phyloP scores from a whole-genome alignment of 257 asterid species.

The Euphrasia confusa region DNA sequence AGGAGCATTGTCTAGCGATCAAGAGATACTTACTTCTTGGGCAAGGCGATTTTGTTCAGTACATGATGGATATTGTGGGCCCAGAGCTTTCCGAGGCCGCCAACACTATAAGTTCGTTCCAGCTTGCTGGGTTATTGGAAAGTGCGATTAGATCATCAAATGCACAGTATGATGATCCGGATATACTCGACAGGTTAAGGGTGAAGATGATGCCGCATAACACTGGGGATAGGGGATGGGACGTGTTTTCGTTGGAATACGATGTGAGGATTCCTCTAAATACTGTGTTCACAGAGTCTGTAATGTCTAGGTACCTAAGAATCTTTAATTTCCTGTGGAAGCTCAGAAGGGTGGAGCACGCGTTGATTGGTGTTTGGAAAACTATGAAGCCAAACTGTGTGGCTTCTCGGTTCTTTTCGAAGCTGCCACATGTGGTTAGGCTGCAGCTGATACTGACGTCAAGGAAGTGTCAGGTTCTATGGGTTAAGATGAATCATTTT shows the following conservation, averaged over 20 bases:
- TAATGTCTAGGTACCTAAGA: conserved; percentile 80
- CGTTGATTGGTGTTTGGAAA: conserved; percentile 91
- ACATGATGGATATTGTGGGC: conserved; percentile 93
- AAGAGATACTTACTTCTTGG: conserved; percentile 95
- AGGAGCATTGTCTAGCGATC: conserved; percentile 96
- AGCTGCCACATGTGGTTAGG: conserved; percentile 76
- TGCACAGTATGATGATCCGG: conserved; percentile 93
- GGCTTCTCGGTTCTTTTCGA: conserved; percentile 65
- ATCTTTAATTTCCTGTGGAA: conserved; percentile 96
- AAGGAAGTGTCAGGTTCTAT: conserved; percentile 94
- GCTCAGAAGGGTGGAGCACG: conserved; percentile 95
- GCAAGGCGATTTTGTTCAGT: conserved; percentile 98
- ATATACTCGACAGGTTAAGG: conserved; percentile 80
- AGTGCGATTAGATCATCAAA: conserved; percentile 89
- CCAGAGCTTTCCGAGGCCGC: conserved; percentile 96
- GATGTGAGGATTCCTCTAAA: conserved; percentile 86
- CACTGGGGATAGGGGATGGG: conserved; percentile 97
- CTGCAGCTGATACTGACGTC: conserved; percentile 74
- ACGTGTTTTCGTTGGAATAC: conserved; percentile 93
- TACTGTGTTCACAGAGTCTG: conserved; percentile 88
- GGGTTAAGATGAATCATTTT: conserved; percentile 99
- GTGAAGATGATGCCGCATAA: conserved; percentile 98
- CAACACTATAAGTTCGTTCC: conserved; percentile 88
- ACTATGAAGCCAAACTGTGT: conserved; percentile 92
- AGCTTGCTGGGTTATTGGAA: conserved; percentile 87